Evolutionary conservation across 176 grass and related monocot species (phyloP), one percentile per base, ranked within the genome.

Genomic region (Aegilops speltoides): DNA sequence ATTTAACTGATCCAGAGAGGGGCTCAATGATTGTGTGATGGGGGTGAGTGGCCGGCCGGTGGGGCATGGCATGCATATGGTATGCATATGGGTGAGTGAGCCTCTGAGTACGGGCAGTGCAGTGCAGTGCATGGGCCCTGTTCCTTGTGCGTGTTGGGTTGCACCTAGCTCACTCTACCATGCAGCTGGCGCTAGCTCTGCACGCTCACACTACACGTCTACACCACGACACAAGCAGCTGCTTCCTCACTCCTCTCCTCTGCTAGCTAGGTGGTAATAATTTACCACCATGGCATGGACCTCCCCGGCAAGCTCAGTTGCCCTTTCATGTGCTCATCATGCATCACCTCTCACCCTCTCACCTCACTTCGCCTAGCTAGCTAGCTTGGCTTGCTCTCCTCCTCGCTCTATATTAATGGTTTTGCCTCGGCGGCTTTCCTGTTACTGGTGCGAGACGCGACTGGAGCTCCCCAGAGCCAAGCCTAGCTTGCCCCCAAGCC

Each of bases 351-450:
- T n/a, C 20, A 9, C 14, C 15, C 45, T 50, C 50, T 50, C 50
- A 7, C 16, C 48, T 54, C 50, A 1, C 50, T 16, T 45, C 8
- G 37, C 37, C 7, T 45, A 45, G 46, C 46, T 57, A 56, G 62
- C 23, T 14, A 26, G 24, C 72, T 16, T 28, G 8, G 7, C 65
- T 68, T 19, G 72, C 73, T 76, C 24, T 8, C 72, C 12, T 65
- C 74, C 17, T 45, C 34, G 34, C 34, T 41, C 74, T 77, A 77
- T 77, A 77, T 77, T 77, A 77, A 77, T 77, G 74, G 74, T 77
- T 77, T 77, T 77, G 74, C 74, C 13, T 54, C 74, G 45, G 74
- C 74, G 74, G 74, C 74, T 77, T 77, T 77, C 74, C 6, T 77
- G 74, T 77, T 77, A 77, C 74, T 77, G 74, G 74, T 77, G 74